Evolutionary conservation across 345 rosid genomes (phyloP).

Genomic region (Rhodamnia rubescens): DNA sequence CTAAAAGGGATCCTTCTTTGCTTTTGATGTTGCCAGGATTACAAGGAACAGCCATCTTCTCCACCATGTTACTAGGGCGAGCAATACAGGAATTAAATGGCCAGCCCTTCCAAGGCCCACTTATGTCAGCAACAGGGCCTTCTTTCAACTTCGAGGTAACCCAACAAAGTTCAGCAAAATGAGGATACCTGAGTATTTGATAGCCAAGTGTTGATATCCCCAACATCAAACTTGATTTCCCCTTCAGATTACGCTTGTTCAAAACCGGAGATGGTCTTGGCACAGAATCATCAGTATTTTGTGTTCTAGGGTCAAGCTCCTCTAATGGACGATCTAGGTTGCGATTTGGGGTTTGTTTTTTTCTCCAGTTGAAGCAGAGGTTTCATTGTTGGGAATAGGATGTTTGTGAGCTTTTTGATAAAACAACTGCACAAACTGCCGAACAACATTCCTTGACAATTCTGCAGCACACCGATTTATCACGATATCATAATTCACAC

Average conservation of each 20-base stretch:
- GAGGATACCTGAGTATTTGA: conserved; percentile 83
- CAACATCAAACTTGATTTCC: conserved; percentile 58
- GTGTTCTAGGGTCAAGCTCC: conserved; percentile 15
- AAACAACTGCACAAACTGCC: conserved; percentile 50
- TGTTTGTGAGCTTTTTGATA: conserved; percentile 48
- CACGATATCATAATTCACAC: conserved; percentile 44
- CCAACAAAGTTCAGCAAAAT: conserved; percentile 99
- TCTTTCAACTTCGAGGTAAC: conserved; percentile 83
- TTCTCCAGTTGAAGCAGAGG: conserved; percentile 9
- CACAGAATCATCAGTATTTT: conserved; percentile 22
- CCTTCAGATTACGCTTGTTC: conserved; percentile 43
- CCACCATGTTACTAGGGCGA: conserved; percentile 44
- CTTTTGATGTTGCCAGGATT: conserved; percentile 38
- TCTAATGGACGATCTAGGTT: conserved; percentile 8
- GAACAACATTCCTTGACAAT: conserved; percentile 54
- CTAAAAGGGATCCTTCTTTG: conserved; percentile 57
- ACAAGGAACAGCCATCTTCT: conserved; percentile 26
- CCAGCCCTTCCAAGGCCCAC: conserved; percentile 93
- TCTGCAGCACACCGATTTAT: conserved; percentile 50
- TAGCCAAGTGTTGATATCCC: conserved; percentile 75
- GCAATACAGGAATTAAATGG: conserved; percentile 88
- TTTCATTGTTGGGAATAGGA: conserved; percentile 11
- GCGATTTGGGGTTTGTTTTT: conserved; percentile 6
- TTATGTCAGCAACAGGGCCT: conserved; percentile 74
- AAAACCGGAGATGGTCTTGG: conserved; percentile 22